phyloP scores from a whole-genome alignment of 2,329 filamentous ascomycete genomes.

The Ceratocystis eucalypticola region DNA sequence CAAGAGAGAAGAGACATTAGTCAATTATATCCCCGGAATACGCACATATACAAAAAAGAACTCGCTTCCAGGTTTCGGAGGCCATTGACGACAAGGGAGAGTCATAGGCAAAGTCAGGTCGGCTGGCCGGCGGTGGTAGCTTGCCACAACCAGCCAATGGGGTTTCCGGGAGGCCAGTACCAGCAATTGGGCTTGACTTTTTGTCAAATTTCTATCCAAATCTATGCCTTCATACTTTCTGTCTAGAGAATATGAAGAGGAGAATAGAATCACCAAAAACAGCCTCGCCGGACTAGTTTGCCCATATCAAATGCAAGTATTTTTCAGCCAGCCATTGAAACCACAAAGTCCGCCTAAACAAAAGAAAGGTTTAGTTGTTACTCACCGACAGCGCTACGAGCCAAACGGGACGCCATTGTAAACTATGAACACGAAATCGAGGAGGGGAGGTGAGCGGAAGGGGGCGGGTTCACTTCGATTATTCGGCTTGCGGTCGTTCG shows the following conservation, averaged over 20 bases:
- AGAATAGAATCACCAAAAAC: neutral
- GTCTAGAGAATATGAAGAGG: neutral
- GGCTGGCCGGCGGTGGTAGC: too few relatives aligned
- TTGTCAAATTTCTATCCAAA: neutral
- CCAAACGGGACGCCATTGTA: conserved; percentile 96
- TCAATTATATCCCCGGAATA: conserved; percentile 1
- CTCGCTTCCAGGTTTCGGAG: neutral
- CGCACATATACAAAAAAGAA: neutral
- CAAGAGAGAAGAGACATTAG: conserved; percentile 14
- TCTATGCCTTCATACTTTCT: neutral
- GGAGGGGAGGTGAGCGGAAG: conserved; percentile 22
- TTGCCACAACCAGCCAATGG: neutral
- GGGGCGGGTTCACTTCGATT: conserved; percentile 28
- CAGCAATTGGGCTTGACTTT: neutral
- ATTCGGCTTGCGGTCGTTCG: conserved; percentile 29
- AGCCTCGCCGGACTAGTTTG: neutral
- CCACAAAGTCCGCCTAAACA: neutral
- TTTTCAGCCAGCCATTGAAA: neutral
- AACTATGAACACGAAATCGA: conserved; percentile 29
- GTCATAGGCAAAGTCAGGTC: too few relatives aligned
- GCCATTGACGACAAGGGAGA: neutral
- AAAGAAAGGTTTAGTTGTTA: conserved; percentile 24
- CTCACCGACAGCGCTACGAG: conserved; percentile 89
- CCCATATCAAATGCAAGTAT: neutral
- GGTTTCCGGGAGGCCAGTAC: neutral